Base-by-base conservation (phyloP, 192 early-diverging fungal species). In the Backusella sp. region DNA sequence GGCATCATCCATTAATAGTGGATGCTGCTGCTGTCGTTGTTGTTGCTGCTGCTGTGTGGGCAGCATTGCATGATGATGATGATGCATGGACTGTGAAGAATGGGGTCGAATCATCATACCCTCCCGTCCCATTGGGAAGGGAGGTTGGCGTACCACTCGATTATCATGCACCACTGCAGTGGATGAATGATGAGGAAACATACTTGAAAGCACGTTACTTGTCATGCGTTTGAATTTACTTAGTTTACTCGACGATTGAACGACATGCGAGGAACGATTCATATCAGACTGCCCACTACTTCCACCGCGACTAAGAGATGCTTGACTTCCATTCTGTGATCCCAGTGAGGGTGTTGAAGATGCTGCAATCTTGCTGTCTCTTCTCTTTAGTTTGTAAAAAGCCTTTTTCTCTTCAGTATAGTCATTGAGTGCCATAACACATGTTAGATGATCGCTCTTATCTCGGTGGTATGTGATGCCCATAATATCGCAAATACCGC, bases 401-500 rank as follows among this genome's bases (percentile, higher is more conserved):
- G 44, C 17, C 12, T 41, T 41, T 39, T 70, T 70, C 67, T 80
- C 70, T 46, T 32, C 66, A 1, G 41, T 71, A 66, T 77, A 70
- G 35, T 81, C 74, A 7, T 68, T 68, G 12, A 81, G 44, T 21
- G 74, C 53, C 32, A 81, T 44, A 3, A 81, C 72, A 56, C 80
- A 81, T 8, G 30, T 26, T 9, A 81, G 53, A 26, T 65, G 76
- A 23, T 62, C 68, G 19, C 42, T 66, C 6, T 72, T 68, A 39
- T 69, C 73, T 36, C 77, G 76, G n/a, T 68, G 53, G 56, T 77
- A 81, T 2, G 76, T 81, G 39, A 81, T 68, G 3, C 80, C 80
- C 19, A 81, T 73, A 6, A 81, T 73, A 52, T 81, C 80, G 19
- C 80, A 81, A 5, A 73, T 73, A 19, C 68, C 49, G 26, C 73